phyloP scores from a whole-genome alignment of 1,139 yeast genomes.

The Candida smagusa region DNA sequence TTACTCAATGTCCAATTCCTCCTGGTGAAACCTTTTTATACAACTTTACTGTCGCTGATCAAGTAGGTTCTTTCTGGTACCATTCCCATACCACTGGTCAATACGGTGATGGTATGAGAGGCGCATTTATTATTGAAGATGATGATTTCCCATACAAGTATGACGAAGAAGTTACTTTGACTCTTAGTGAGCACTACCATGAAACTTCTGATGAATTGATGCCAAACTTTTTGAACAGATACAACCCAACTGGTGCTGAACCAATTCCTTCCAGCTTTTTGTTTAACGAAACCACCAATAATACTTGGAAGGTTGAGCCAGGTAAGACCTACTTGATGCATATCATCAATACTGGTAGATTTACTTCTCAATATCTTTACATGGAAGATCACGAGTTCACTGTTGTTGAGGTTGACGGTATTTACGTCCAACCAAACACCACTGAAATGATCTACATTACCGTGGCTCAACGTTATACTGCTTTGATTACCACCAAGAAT shows the following conservation, averaged over 20 bases:
- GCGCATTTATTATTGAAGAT: constrained; percentile 63
- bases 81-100: constrained; percentile 86
- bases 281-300: constrained; percentile 74
- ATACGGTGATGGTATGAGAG: constrained; percentile 91
- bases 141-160: constrained; percentile 52
- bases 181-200: constrained; percentile 86
- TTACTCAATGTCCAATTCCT: constrained; percentile 85
- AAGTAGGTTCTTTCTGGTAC: constrained; percentile 91
- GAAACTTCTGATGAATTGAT: constrained; percentile 51
- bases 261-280: constrained; percentile 82
- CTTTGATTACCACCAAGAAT: constrained; percentile 67
- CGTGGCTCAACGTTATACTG: constrained; percentile 76
- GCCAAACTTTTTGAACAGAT: constrained; percentile 57
- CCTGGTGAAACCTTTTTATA: constrained; percentile 66
- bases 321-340: constrained; percentile 77
- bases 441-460: constrained; percentile 63
- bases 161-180: constrained; percentile 71
- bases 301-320: constrained; percentile 70
- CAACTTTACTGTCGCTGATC: constrained; percentile 80
- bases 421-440: constrained; percentile 62
- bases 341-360: constrained; percentile 79
- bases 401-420: constrained; percentile 82
- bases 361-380: constrained; percentile 80
- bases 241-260: constrained; percentile 96
- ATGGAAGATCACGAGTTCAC: constrained; percentile 82